A percentile compares a stretch with the other conserved stretches of the same genome.
These are phyloP conservation scores for Monosporascus sp. DNA, from an alignment of 2,329 filamentous ascomycete genomes.

Conservation along the genomic window DNA sequence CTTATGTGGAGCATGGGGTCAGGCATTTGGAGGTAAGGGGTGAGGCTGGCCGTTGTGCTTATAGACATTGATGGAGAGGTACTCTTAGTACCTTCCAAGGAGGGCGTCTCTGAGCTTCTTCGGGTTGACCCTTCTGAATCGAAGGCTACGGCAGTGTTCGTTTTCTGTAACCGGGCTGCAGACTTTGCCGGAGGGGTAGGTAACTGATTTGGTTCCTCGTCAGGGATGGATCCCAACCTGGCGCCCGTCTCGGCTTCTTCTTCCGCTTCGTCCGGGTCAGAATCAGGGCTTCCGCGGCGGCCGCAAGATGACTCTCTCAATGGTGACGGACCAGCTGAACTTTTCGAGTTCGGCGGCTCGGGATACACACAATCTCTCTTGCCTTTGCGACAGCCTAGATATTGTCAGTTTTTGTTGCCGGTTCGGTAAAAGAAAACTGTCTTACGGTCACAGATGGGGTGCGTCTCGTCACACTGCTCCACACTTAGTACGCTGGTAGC, in stretches of 20 bases:
- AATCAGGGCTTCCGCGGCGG: slow-evolving; percentile 44
- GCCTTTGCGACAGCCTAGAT: slow-evolving; percentile 80
- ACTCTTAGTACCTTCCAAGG: slow-evolving; percentile 44
- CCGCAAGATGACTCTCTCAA: slow-evolving; percentile 34
- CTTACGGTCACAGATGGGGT: slow-evolving; percentile 77
- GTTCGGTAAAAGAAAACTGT: slow-evolving; percentile 7
- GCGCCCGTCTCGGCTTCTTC: slow-evolving; percentile 36
- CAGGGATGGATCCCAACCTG: slow-evolving; percentile 45
- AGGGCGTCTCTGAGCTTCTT: slow-evolving; percentile 49
- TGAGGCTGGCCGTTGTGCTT: slow-evolving; percentile 32
- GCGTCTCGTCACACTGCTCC: slow-evolving; percentile 80
- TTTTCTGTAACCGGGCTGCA: slow-evolving; percentile 25
- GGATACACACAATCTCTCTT: slow-evolving; percentile 88
- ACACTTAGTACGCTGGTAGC: slow-evolving; percentile 20
- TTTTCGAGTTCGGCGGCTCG: slow-evolving; percentile 52
- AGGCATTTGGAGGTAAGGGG: slow-evolving; percentile 25
- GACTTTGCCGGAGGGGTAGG: slow-evolving; percentile 15
- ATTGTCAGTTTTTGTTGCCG: slow-evolving; percentile 17
- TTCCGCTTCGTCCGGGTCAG: slow-evolving; percentile 49
- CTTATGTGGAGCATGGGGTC: slow-evolving; percentile 23
- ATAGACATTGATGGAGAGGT: slow-evolving; percentile 49
- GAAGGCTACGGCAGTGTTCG: slow-evolving; percentile 34
- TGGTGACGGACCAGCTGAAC: slow-evolving; percentile 25
- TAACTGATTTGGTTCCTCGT: slow-evolving; percentile 20
- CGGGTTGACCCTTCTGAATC: slow-evolving; percentile 34